Evolutionary conservation across 441 rosid species (phyloP), one percentile per base, ranked within the genome.

Genomic region (Brassica hybrid): DNA sequence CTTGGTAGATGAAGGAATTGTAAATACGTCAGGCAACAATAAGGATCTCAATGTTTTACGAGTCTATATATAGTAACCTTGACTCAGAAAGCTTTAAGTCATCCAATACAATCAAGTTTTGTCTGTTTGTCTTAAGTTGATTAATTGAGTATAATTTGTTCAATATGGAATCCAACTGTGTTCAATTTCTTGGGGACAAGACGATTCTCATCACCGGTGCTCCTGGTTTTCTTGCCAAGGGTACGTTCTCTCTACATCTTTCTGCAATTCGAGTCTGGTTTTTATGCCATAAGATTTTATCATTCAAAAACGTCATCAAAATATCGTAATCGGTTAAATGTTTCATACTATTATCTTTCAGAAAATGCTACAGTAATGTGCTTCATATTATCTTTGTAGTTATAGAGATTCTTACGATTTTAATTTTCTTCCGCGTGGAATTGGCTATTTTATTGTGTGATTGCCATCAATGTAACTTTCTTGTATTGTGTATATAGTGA

Each of bases 191-290:
- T 54, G 73, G 17, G 13, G 62, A 80, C 67, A 80, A 80, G 71
- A 76, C 74, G 1, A 72, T 86, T 72, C 76, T 86, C 71, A 76
- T 85, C 57, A 88, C 86, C 6, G 89, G 88, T 1, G 88, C 89
- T 32, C 83, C 91, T 63, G 89, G 91, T 38, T 88, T 88, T 74
- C 78, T 86, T 17, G 91, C 89, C 65, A 86, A 88, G 69, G 79
- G 91, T 85, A 83, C 43, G 16, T n/a, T 36, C 61, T 75, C 65
- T 75, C n/a, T 67, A 66, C 48, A 57, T 25, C 19, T 19, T 17
- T 3, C 58, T 25, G 59, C 57, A 69, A 19, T 50, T 76, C 18
- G 16, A 34, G 5, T 58, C 17, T 34, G 1, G 38, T 52, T 21
- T 61, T 18, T 30, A 17, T 54, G 10, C 6, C 14, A n/a, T 45